Evolutionary conservation across 164 flowering plant species (phyloP).

Genomic region (Chimonanthus praecox): DNA sequence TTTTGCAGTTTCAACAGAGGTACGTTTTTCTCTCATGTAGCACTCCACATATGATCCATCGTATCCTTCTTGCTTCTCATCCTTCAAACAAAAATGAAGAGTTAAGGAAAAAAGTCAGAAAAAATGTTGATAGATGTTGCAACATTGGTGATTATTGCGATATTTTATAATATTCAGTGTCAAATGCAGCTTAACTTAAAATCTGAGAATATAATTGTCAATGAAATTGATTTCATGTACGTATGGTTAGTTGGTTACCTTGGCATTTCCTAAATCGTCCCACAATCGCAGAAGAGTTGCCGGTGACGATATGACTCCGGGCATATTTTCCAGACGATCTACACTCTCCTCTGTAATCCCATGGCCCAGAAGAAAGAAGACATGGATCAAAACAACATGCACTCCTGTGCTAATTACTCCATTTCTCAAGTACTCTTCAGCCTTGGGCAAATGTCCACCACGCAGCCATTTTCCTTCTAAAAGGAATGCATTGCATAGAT

Average conservation of each 20-base stretch:
- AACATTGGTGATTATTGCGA: too few relatives aligned
- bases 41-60: conserved; percentile 56
- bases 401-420: conserved; percentile 43
- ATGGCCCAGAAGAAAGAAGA: conserved; percentile 45
- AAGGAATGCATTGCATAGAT: conserved; percentile 33
- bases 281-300: conserved; percentile 53
- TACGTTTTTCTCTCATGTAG: conserved; percentile 32
- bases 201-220: too few relatives aligned
- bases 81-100: conserved; percentile 17
- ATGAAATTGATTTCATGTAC: not conserved
- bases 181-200: too few relatives aligned
- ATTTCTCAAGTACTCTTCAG: conserved; percentile 38
- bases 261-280: conserved; percentile 43
- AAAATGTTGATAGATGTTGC: too few relatives aligned
- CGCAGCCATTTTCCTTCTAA: conserved; percentile 41
- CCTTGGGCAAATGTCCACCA: conserved; percentile 22
- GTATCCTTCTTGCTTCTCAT: conserved; percentile 50
- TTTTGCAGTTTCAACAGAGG: conserved; percentile 13
- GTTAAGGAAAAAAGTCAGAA: not conserved
- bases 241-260: not conserved
- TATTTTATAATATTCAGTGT: too few relatives aligned
- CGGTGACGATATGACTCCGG: conserved; percentile 22
- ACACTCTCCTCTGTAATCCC: conserved; percentile 17
- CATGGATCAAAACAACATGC: conserved; percentile 33
- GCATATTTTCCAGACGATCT: conserved; percentile 15